phyloP scores from a whole-genome alignment of 2,329 filamentous ascomycete genomes.

The Ramularia collo-cygni region DNA sequence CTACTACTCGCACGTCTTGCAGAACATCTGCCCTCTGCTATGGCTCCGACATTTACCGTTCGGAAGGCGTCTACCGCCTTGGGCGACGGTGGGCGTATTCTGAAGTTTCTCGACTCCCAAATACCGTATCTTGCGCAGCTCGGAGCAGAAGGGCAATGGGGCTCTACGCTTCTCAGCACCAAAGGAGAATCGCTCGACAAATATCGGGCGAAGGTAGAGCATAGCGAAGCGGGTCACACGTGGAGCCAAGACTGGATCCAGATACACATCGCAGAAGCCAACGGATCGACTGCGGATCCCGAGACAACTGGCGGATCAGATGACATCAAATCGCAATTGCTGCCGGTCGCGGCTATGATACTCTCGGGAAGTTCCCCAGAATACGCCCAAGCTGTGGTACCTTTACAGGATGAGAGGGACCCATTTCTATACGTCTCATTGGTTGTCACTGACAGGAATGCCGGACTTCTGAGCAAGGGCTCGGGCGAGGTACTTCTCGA shows the following conservation, averaged over 20 bases:
- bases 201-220: conserved; percentile 3
- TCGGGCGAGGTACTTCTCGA: conserved; percentile 9
- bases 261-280: conserved; percentile 7
- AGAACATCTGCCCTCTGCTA: neutral
- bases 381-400: conserved; percentile 49
- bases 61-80: conserved; percentile 5
- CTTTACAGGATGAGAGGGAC: conserved; percentile 41
- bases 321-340: neutral
- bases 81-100: conserved; percentile 9
- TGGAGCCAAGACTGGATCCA: conserved; percentile 7
- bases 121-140: conserved; percentile 7
- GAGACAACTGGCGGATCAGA: neutral
- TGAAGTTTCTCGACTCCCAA: conserved; percentile 9
- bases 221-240: conserved; percentile 4
- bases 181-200: conserved; percentile 2
- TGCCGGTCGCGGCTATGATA: conserved; percentile 9
- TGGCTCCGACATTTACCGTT: conserved; percentile 3
- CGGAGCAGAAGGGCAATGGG: conserved; percentile 10
- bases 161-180: neutral
- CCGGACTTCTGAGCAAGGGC: conserved; percentile 4
- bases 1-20: too few relatives aligned
- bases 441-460: conserved; percentile 9
- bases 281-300: too few relatives aligned
- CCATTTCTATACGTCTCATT: conserved; percentile 11
- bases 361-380: conserved; percentile 7